Percentiles rank a stretch among this genome's conserved stretches.
These are phyloP conservation scores for Paracamarosporium sp. DNA, from an alignment of 2,329 filamentous ascomycete genomes.

Conservation along the genomic window DNA sequence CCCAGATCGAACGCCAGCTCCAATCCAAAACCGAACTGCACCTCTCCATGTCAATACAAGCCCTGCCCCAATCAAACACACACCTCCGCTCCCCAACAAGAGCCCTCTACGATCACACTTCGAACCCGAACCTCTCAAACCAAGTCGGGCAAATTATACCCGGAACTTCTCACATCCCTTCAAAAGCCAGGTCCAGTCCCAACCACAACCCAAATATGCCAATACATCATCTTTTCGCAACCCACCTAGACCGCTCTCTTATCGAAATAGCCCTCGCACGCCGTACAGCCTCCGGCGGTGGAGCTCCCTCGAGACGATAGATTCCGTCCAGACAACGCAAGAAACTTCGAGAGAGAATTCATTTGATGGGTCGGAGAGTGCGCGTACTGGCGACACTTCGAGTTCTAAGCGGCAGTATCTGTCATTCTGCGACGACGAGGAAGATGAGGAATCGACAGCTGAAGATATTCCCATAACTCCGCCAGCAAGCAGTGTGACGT, in stretches of 20 bases:
- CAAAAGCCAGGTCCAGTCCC: constrained; percentile 4
- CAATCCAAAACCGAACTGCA: not conserved
- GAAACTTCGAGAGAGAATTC: constrained; percentile 15
- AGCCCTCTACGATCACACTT: constrained; percentile 29
- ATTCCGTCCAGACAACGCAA: constrained; percentile 33
- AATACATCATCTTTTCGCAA: constrained; percentile 27
- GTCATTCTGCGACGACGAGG: not conserved
- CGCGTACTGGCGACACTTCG: not conserved
- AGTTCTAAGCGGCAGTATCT: constrained; percentile 1
- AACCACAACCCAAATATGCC: constrained; percentile 4
- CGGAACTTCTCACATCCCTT: constrained; percentile 29
- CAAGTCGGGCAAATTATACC: constrained; percentile 6
- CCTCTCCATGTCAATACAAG: not conserved
- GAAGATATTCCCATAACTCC: not conserved
- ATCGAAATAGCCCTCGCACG: constrained; percentile 24
- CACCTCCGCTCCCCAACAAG: constrained; percentile 15
- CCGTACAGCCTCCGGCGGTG: constrained; percentile 28
- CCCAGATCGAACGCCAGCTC: not conserved
- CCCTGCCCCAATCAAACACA: not conserved
- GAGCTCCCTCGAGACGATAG: constrained; percentile 41
- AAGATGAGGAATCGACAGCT: not conserved
- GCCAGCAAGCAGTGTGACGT: not conserved
- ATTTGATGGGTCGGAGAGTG: not conserved
- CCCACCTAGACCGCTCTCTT: constrained; percentile 7
- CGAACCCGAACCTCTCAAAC: constrained; percentile 12